phyloP scores from a whole-genome alignment of 495 filamentous ascomycete genomes.

The Aspergillus ellipticus region DNA sequence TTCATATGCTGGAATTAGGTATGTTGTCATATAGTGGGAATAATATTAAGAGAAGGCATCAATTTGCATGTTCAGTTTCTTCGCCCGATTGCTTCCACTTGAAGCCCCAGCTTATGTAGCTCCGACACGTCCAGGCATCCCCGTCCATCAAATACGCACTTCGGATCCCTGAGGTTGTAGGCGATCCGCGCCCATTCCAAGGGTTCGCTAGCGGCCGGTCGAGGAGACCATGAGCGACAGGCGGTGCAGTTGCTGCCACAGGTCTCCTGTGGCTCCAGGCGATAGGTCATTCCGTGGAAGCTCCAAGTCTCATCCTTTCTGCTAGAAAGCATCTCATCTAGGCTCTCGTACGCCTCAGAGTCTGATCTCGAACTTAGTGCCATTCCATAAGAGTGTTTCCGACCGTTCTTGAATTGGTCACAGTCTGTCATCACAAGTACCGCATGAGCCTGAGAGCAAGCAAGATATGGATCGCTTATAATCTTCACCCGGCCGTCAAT shows the following conservation, averaged over 20 bases:
- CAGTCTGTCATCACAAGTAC: conserved; percentile 37
- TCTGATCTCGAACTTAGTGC: not conserved
- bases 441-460: conserved; percentile 35
- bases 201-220: conserved; percentile 18
- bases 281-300: conserved; percentile 17
- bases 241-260: conserved; percentile 21
- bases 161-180: conserved; percentile 59
- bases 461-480: conserved; percentile 33
- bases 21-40: not conserved
- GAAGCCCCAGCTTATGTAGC: conserved; percentile 55
- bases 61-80: not conserved
- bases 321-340: not conserved
- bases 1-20: not conserved
- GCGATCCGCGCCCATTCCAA: conserved; percentile 54
- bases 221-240: conserved; percentile 16
- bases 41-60: not conserved
- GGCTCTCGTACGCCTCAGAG: not conserved
- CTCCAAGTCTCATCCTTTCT: conserved; percentile 12
- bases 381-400: not conserved
- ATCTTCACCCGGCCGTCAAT: conserved; percentile 23
- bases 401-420: conserved; percentile 28
- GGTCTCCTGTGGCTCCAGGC: conserved; percentile 14
- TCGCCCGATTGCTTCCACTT: conserved; percentile 25
- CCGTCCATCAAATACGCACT: conserved; percentile 69
- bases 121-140: conserved; percentile 55